Conservation (phyloP, 75 land plant species). For the Chamaecyparis obtusa region DNA sequence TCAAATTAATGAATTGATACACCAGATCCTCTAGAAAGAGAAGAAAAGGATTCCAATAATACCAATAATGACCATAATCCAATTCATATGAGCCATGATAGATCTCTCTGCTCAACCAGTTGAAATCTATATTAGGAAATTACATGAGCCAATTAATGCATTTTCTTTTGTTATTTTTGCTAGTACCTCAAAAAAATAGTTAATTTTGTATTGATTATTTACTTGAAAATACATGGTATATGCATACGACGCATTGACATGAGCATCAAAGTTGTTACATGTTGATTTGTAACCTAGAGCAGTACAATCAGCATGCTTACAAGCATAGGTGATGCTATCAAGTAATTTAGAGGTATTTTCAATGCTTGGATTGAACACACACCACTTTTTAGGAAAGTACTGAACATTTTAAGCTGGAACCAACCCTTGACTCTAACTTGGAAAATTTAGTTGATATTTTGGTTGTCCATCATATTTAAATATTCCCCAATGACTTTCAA, state of each 20-base stretch:
- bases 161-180: constrained; percentile 27
- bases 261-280: constrained; percentile 31
- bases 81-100: background rate
- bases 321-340: constrained; percentile 46
- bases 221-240: constrained; percentile 45
- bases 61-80: background rate
- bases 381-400: constrained; percentile 43
- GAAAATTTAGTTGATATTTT: constrained; percentile 43
- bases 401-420: constrained; percentile 27
- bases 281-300: constrained; percentile 45
- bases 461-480: constrained; percentile 49
- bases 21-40: background rate
- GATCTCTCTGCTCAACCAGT: background rate
- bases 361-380: constrained; percentile 32
- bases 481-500: constrained; percentile 71
- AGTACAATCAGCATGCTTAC: constrained; percentile 47
- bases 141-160: constrained; percentile 27
- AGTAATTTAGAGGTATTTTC: constrained; percentile 19
- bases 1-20: background rate
- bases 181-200: constrained; percentile 37
- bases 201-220: constrained; percentile 18
- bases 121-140: constrained; percentile 30
- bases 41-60: background rate
- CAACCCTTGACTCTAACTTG: constrained; percentile 27
- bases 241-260: constrained; percentile 49